These are phyloP conservation scores for Lyophyllum shimeji DNA, from an alignment of 768 basidiomycete species.

Conservation along the genomic window DNA sequence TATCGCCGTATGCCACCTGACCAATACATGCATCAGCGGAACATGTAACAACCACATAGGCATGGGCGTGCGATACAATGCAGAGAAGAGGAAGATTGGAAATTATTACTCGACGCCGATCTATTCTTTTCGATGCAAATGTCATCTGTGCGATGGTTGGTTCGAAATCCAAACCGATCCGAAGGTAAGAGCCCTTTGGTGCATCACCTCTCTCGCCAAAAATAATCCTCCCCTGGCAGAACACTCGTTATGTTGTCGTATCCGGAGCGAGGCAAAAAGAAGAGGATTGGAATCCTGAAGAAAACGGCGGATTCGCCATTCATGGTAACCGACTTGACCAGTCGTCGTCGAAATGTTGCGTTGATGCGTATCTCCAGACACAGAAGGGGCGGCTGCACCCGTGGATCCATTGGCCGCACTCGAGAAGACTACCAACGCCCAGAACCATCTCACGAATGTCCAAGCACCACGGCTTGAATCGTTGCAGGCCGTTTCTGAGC, in stretches of 20 bases:
- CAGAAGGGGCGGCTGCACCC: constrained; percentile 60
- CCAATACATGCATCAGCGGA: constrained; percentile 49
- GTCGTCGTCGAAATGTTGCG: background rate
- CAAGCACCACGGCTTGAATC: constrained; percentile 81
- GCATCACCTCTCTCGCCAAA: background rate
- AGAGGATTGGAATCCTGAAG: constrained; percentile 96
- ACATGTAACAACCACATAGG: constrained; percentile 97
- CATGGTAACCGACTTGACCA: constrained; percentile 58
- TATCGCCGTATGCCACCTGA: background rate
- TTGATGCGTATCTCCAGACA: constrained; percentile 44
- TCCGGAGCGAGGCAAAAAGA: constrained; percentile 94
- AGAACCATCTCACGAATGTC: constrained; percentile 69
- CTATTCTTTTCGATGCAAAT: constrained; percentile 95
- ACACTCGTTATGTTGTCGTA: constrained; percentile 90
- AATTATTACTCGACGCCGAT: constrained; percentile 95
- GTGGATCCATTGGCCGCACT: constrained; percentile 84
- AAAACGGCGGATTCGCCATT: constrained; percentile 90
- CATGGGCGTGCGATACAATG: constrained; percentile 99
- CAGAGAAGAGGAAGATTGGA: constrained; percentile 97
- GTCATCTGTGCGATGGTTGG: constrained; percentile 94
- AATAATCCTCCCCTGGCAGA: constrained; percentile 44
- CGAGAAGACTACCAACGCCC: constrained; percentile 84
- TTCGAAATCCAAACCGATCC: constrained; percentile 98
- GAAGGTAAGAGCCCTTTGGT: constrained; percentile 54
- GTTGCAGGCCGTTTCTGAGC: constrained; percentile 74